Conservation (phyloP, 257 asterid genomes). For the Penstemon eatonii region DNA sequence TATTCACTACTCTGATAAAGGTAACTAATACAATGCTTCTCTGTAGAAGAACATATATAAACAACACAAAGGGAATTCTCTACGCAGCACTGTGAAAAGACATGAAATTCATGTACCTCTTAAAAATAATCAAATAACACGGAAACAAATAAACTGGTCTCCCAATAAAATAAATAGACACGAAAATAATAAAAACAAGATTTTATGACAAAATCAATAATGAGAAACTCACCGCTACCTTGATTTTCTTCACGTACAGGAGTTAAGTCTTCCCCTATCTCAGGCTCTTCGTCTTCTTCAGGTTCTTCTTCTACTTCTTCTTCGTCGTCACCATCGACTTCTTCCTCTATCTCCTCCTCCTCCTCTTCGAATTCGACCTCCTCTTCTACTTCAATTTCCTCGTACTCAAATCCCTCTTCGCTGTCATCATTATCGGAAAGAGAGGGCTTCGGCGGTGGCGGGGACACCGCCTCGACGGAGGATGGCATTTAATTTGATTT, state of each 20-base stretch:
- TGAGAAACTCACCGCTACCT: constrained; percentile 42
- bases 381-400: constrained; percentile 51
- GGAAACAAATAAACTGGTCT: no score
- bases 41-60: neutral
- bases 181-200: neutral
- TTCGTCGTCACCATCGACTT: constrained; percentile 17
- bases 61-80: neutral
- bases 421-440: constrained; percentile 26
- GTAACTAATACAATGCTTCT: neutral
- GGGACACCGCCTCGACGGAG: constrained; percentile 28
- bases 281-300: constrained; percentile 26
- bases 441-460: constrained; percentile 27
- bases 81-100: neutral
- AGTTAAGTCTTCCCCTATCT: constrained; percentile 36
- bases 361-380: constrained; percentile 42
- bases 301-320: constrained; percentile 33
- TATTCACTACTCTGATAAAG: neutral
- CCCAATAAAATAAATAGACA: neutral
- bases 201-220: neutral
- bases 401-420: constrained; percentile 45
- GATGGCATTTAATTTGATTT: constrained; percentile 28
- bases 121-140: no score
- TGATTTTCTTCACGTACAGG: constrained; percentile 35
- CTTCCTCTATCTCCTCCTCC: constrained; percentile 27
- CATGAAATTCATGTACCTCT: neutral